Conservation (phyloP, 306 rosid genomes). For the Lagenaria siceraria region DNA sequence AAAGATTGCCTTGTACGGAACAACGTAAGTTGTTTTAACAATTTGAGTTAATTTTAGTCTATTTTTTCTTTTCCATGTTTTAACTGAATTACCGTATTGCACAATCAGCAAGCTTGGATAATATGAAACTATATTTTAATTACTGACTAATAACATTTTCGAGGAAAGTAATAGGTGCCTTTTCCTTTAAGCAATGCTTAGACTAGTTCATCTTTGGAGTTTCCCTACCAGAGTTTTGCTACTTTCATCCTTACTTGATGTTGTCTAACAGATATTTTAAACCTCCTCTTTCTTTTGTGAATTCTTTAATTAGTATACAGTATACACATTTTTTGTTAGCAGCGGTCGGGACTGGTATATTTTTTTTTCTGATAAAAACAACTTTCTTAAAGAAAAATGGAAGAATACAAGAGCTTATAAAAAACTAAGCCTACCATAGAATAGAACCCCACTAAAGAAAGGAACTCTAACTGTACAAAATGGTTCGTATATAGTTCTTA, state of each 20-base stretch:
- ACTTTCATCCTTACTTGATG: background rate
- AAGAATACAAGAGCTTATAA: no score
- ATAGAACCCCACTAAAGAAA: no score
- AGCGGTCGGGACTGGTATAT: background rate
- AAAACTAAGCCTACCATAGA: no score
- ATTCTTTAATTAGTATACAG: background rate
- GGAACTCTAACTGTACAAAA: no score
- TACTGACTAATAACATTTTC: background rate
- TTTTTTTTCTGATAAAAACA: no score
- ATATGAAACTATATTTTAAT: background rate
- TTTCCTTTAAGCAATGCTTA: no score
- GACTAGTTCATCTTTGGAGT: background rate
- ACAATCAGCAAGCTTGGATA: background rate
- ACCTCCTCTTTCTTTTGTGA: background rate
- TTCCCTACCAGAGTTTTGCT: background rate
- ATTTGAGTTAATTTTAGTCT: background rate
- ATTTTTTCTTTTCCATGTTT: background rate
- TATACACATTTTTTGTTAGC: background rate
- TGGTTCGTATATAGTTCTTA: no score
- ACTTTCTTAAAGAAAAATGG: no score
- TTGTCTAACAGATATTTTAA: background rate
- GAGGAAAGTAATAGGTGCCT: background rate
- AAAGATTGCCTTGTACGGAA: slow-evolving; percentile 63
- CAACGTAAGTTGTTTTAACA: slow-evolving; percentile 60
- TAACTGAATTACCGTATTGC: background rate